Base-by-base conservation (phyloP, 768 basidiomycete species). In the Coprinellus micaceus region DNA sequence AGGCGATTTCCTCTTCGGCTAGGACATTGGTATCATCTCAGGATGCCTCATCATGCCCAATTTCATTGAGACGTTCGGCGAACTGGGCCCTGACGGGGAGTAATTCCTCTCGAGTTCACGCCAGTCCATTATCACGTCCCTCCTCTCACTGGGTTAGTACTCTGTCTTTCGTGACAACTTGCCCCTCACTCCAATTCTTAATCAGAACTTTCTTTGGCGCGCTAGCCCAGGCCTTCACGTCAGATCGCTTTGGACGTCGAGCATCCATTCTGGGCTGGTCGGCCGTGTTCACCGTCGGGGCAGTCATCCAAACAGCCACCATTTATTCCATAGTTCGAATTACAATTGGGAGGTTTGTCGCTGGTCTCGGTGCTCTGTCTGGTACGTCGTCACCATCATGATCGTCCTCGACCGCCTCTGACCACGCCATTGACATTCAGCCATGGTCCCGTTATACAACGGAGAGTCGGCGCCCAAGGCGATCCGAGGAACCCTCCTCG, bases 31-130 rank as follows among this genome's bases (percentile, higher is more conserved):
- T 67, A 83, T 89, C 54, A 88, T 88, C 58, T 88, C 86, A 17
- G 89, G 88, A 76, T 89, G 86, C 63, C 69, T 91, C 28, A 89
- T 90, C 57, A 89, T 89, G 86, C 81, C 81, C 9, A 87, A 90
- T 66, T 91, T 91, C 67, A 77, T 88, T 61, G 60, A 71, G 50
- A 81, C 86, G 11, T 90, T 91, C 64, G 89, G 88, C 33, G 72
- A 82, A 62, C 52, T 76, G 3, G 77, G 69, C 47, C 62, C 64
- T 2, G 63, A 81, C 58, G 86, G 85, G 3, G 60, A 70, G 29
- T 71, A 71, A 47, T 72, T 80, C 57, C 70, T 92, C 11, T 81
- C 83, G 2, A 79, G 80, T 57, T 80, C 82, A 22, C 75, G 87
- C 36, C 86, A 89, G 63, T 86, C 86, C 0, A 86, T 90, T 47